Conservation (phyloP, 2,329 filamentous ascomycete genomes). For the Knufia petricola region DNA sequence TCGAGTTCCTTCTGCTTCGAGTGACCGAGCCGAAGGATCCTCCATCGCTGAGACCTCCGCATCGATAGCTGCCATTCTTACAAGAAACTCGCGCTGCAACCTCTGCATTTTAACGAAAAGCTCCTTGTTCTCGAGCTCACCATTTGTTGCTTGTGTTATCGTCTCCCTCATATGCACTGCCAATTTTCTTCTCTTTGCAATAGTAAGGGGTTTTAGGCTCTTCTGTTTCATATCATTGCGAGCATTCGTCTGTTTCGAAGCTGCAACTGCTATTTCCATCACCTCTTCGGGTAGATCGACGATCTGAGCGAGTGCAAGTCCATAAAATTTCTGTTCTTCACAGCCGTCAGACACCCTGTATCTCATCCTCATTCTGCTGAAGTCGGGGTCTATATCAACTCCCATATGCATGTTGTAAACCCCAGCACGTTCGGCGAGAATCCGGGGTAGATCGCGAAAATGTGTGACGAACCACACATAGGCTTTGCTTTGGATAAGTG, state of each 20-base stretch:
- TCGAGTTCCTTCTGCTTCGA: not conserved
- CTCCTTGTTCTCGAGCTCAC: slow-evolving; percentile 54
- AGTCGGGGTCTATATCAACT: slow-evolving; percentile 51
- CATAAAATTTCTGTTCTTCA: slow-evolving; percentile 66
- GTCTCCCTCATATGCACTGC: slow-evolving; percentile 64
- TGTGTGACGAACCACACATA: slow-evolving; percentile 92
- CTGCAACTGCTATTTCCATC: slow-evolving; percentile 56
- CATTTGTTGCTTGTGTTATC: slow-evolving; percentile 55
- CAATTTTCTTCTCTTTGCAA: slow-evolving; percentile 59
- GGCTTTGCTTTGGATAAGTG: slow-evolving; percentile 66
- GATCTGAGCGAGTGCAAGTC: slow-evolving; percentile 67
- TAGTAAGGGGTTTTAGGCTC: slow-evolving; percentile 47
- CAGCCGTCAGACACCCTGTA: slow-evolving; percentile 71
- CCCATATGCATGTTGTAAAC: slow-evolving; percentile 76
- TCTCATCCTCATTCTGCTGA: slow-evolving; percentile 61
- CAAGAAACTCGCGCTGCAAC: slow-evolving; percentile 65
- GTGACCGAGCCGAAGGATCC: not conserved
- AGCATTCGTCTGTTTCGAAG: slow-evolving; percentile 53
- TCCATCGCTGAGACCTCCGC: slow-evolving; percentile 20
- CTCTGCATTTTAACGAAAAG: slow-evolving; percentile 55
- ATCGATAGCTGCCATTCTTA: slow-evolving; percentile 60
- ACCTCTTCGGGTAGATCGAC: slow-evolving; percentile 62
- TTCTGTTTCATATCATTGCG: slow-evolving; percentile 50
- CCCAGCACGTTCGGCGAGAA: slow-evolving; percentile 63
- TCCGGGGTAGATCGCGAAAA: slow-evolving; percentile 70